Evolutionary conservation across 768 basidiomycete genomes (phyloP).

Genomic region (Plicaturopsis crispa): DNA sequence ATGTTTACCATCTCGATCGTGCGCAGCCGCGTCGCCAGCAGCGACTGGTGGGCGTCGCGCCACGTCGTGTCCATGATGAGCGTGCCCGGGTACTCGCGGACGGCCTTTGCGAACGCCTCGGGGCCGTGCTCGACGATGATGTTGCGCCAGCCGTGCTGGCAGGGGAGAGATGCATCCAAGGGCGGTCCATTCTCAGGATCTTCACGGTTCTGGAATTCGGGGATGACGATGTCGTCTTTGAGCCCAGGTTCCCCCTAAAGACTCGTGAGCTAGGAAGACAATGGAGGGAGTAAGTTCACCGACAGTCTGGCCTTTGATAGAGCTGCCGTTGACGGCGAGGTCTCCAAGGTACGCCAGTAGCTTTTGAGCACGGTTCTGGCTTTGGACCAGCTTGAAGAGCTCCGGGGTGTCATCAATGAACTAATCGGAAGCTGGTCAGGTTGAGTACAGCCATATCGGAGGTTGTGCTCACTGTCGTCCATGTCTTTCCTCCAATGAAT

Average conservation of each 20-base stretch:
- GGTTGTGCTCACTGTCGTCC: constrained; percentile 72
- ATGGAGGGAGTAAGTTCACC: constrained; percentile 5
- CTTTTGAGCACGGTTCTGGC: constrained; percentile 98
- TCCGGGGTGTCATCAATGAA: constrained; percentile 99
- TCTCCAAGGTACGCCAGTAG: constrained; percentile 95
- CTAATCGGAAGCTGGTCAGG: constrained; percentile 27
- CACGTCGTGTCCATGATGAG: constrained; percentile 99
- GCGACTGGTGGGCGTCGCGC: constrained; percentile 98
- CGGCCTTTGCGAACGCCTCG: constrained; percentile 96
- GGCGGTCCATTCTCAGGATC: constrained; percentile 61
- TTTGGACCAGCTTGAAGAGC: constrained; percentile 96
- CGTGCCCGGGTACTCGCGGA: constrained; percentile 90
- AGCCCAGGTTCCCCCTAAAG: constrained; percentile 88
- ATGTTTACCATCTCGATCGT: constrained; percentile 98
- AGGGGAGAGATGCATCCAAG: constrained; percentile 77
- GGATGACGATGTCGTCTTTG: constrained; percentile 79
- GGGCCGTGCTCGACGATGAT: constrained; percentile 98
- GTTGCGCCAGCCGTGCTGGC: constrained; percentile 91
- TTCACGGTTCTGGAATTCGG: constrained; percentile 69
- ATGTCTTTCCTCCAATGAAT: constrained; percentile 94
- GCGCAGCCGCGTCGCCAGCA: constrained; percentile 92
- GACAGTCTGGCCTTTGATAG: constrained; percentile 89
- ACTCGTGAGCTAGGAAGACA: too few species aligned
- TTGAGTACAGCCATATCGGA: constrained; percentile 1
- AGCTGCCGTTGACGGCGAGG: constrained; percentile 94